These are phyloP conservation scores for Vitis labrusca DNA, from an alignment of 164 flowering plant genomes.

Conservation along the genomic window DNA sequence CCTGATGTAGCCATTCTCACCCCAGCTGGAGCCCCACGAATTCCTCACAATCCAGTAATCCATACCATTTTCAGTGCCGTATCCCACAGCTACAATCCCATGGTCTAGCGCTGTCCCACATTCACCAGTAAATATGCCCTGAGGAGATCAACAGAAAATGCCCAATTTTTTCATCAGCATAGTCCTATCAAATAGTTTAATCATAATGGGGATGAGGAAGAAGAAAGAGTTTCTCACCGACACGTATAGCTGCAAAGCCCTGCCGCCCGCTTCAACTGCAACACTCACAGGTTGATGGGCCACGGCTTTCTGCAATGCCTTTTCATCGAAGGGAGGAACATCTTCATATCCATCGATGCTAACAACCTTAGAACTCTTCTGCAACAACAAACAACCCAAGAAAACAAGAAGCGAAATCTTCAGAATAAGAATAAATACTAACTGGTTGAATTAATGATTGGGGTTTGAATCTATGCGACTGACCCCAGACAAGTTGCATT, in stretches of 20 bases:
- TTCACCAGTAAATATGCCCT: constrained; percentile 73
- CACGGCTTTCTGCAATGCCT: constrained; percentile 74
- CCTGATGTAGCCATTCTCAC: constrained; percentile 70
- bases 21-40: constrained; percentile 83
- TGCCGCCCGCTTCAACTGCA: constrained; percentile 86
- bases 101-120: constrained; percentile 73
- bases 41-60: constrained; percentile 86
- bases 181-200: too few relatives aligned
- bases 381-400: constrained; percentile 14
- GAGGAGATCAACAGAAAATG: constrained; percentile 2
- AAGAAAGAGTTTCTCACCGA: constrained; percentile 44
- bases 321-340: constrained; percentile 61
- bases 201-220: background rate
- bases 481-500: constrained; percentile 61
- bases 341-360: constrained; percentile 82
- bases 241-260: constrained; percentile 64
- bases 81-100: constrained; percentile 74
- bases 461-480: constrained; percentile 1
- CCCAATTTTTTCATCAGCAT: too few relatives aligned
- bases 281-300: constrained; percentile 85
- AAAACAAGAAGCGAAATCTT: background rate
- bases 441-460: too few relatives aligned
- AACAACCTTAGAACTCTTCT: constrained; percentile 74
- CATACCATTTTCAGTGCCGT: constrained; percentile 63
- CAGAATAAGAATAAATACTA: background rate